Conservation (phyloP, 352 stramenopile species). For the Albugo laibachii region DNA sequence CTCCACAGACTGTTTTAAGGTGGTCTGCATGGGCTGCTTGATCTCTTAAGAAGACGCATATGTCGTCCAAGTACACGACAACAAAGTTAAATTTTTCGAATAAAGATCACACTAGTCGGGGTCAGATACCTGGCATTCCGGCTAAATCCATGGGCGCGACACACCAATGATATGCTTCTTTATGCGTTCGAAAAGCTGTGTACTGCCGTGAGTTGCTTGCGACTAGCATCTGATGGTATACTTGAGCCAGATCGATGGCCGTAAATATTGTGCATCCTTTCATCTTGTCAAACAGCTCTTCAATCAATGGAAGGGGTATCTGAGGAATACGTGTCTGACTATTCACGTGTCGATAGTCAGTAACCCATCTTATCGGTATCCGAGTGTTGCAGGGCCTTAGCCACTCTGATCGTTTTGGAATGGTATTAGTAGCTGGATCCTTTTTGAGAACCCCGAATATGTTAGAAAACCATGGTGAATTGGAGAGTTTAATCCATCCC, state of each 20-base stretch:
- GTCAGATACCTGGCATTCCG: slow-evolving; percentile 19
- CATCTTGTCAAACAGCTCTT: slow-evolving; percentile 11
- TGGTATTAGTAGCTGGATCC: slow-evolving; percentile 5
- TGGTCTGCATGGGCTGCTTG: slow-evolving; percentile 7
- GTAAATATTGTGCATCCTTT: background rate
- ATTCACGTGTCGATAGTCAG: slow-evolving; percentile 8
- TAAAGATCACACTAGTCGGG: slow-evolving; percentile 13
- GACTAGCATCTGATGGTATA: slow-evolving; percentile 14
- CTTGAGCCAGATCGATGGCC: slow-evolving; percentile 3
- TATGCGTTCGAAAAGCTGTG: slow-evolving; percentile 13
- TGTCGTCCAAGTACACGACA: slow-evolving; percentile 21
- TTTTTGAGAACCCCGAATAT: slow-evolving; percentile 11
- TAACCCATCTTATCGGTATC: slow-evolving; percentile 4
- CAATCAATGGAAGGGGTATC: slow-evolving; percentile 10
- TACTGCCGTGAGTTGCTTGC: slow-evolving; percentile 5
- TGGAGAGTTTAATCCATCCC: slow-evolving; percentile 7
- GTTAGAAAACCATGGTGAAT: slow-evolving; percentile 8
- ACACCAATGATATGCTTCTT: slow-evolving; percentile 21
- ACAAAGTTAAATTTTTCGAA: slow-evolving; percentile 15
- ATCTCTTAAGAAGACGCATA: slow-evolving; percentile 12
- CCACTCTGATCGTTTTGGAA: slow-evolving; percentile 5
- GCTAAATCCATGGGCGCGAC: slow-evolving; percentile 18
- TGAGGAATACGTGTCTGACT: slow-evolving; percentile 6
- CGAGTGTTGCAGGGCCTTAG: background rate
- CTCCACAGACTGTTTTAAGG: slow-evolving; percentile 8